These are phyloP conservation scores for Colletotrichum caudatum DNA, from an alignment of 2,329 filamentous ascomycete genomes.

Conservation along the genomic window DNA sequence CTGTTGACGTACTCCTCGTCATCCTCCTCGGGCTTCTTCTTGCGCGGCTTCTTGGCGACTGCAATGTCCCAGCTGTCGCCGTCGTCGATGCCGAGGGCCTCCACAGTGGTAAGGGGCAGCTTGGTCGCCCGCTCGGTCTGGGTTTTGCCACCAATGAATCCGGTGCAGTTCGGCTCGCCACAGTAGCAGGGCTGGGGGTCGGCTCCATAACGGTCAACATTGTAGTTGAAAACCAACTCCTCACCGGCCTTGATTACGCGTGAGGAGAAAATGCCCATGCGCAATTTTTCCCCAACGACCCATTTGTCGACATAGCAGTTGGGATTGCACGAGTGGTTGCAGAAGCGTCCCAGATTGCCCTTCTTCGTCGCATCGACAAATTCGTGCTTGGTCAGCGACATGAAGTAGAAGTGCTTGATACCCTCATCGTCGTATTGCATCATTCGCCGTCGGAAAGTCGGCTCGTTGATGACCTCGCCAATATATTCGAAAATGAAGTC, in stretches of 20 bases:
- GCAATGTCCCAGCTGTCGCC: constrained; percentile 91
- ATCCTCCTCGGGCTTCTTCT: constrained; percentile 91
- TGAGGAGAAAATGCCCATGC: constrained; percentile 98
- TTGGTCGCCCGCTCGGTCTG: constrained; percentile 97
- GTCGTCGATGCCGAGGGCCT: constrained; percentile 95
- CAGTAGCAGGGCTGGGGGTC: constrained; percentile 98
- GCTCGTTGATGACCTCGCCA: constrained; percentile 96
- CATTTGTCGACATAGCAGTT: constrained; percentile 99
- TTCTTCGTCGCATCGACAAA: constrained; percentile 98
- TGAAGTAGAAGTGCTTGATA: constrained; percentile 99
- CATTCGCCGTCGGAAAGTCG: constrained; percentile 89
- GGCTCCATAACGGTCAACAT: constrained; percentile 96
- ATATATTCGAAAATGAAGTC: constrained; percentile 99
- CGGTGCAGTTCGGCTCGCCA: constrained; percentile 92
- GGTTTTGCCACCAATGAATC: constrained; percentile 97
- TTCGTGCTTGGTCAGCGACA: constrained; percentile 96
- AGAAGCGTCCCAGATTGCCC: constrained; percentile 95
- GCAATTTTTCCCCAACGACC: constrained; percentile 96
- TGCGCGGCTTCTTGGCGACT: constrained; percentile 89
- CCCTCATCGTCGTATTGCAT: constrained; percentile 93
- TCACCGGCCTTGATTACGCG: constrained; percentile 88
- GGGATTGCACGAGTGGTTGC: constrained; percentile 98
- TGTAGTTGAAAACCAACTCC: constrained; percentile 99
- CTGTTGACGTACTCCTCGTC: constrained; percentile 97
- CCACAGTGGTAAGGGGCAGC: constrained; percentile 87